Percentiles rank a stretch among this genome's conserved stretches.
Conservation (phyloP, 202 grass and related monocot species). For the Saccharum hybrid region DNA sequence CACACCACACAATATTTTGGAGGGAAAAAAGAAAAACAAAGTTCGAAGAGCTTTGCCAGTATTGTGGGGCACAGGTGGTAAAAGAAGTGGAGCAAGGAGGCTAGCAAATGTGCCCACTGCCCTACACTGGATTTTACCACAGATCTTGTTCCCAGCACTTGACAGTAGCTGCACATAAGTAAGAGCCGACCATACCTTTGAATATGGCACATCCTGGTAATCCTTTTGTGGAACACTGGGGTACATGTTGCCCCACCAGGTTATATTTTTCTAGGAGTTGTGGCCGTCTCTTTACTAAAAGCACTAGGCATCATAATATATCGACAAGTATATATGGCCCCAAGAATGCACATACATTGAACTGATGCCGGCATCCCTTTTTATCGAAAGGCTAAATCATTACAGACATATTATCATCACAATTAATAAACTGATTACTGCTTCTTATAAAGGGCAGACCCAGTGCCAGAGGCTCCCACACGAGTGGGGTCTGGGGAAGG, state of each 20-base stretch:
- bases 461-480: too few relatives aligned
- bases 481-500: too few relatives aligned
- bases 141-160: conserved; percentile 48
- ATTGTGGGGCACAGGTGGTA: conserved; percentile 8
- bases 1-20: neutral
- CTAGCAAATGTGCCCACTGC: conserved; percentile 23
- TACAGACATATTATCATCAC: conserved; percentile 16
- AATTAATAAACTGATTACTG: conserved; percentile 20
- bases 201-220: conserved; percentile 46
- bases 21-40: neutral
- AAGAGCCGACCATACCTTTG: conserved; percentile 56
- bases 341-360: conserved; percentile 48
- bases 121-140: conserved; percentile 45
- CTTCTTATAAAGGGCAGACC: too few relatives aligned
- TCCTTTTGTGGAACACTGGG: conserved; percentile 60
- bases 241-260: conserved; percentile 59
- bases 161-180: conserved; percentile 31
- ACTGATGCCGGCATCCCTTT: conserved; percentile 36
- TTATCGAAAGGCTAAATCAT: conserved; percentile 36
- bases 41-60: conserved; percentile 15
- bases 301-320: conserved; percentile 52
- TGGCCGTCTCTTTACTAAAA: conserved; percentile 65
- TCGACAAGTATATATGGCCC: conserved; percentile 37
- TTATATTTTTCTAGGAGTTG: conserved; percentile 53
- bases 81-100: neutral